Conservation (phyloP, 345 rosid species). For the Schrenkiella parvula region DNA sequence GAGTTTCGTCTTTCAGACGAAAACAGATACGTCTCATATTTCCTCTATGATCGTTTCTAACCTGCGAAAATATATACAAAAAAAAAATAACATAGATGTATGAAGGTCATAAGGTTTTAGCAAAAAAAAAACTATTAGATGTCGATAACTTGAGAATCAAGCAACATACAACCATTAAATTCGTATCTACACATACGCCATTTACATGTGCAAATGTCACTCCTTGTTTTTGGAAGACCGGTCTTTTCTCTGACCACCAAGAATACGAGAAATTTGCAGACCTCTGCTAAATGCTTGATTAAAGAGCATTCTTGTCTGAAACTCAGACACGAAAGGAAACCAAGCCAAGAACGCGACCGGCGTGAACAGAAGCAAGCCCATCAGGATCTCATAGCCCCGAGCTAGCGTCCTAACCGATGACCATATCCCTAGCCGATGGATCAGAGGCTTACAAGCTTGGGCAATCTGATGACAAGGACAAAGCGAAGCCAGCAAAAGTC, state of each 20-base stretch:
- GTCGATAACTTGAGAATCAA: conserved; percentile 7
- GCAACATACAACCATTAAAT: not conserved
- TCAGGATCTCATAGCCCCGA: conserved; percentile 63
- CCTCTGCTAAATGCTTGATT: conserved; percentile 98
- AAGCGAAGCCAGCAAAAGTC: not conserved
- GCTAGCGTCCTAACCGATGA: conserved; percentile 63
- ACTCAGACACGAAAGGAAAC: conserved; percentile 90
- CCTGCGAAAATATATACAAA: not conserved
- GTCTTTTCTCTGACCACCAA: conserved; percentile 71
- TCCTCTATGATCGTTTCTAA: not conserved
- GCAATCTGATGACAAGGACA: conserved; percentile 47
- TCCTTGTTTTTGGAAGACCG: conserved; percentile 59
- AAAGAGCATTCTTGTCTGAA: conserved; percentile 87
- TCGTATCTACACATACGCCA: not conserved
- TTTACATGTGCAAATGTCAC: conserved; percentile 19
- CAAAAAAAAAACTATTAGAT: not conserved
- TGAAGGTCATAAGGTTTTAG: not conserved
- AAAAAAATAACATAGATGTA: not conserved
- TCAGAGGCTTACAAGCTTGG: conserved; percentile 72
- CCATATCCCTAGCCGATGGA: conserved; percentile 60
- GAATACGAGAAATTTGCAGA: conserved; percentile 83
- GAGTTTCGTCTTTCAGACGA: not conserved
- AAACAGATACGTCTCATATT: conserved; percentile 5
- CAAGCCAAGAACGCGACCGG: conserved; percentile 89
- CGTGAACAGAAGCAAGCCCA: conserved; percentile 77